Base-by-base conservation (phyloP, 306 rosid species). In the Vigna hirtella region DNA sequence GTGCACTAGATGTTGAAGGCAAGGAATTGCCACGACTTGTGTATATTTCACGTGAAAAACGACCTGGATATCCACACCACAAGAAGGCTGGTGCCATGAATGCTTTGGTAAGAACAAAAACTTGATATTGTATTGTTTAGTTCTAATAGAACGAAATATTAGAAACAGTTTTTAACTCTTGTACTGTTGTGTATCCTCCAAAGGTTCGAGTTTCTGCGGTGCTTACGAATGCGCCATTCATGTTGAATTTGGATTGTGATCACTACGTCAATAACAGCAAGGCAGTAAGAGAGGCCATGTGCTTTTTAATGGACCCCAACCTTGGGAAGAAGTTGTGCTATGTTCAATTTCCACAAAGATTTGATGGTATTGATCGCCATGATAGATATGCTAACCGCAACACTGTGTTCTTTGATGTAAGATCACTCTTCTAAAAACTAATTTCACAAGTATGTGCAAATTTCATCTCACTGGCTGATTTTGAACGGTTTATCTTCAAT, bases 71-170 rank as follows among this genome's bases (percentile, higher is more conserved):
- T 51, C 96, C 92, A 55, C 97, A 94, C 51, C 93, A 94, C 89
- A 94, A 94, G 83, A 94, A 94, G 85, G 97, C 98, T 0, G 97
- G 98, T 9, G 97, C 98, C 85, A 94, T 94, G 97, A 94, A 94
- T 67, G 97, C 98, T 18, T 79, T 89, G 76, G 98, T 90, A 68
- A 74, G 91, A 62, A 74, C 16, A 24, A n/a, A 51, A 59, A 26
- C 71, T 45, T 52, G 58, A 56, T 56, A 9, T 59, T 80, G 45
- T 62, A 49, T 47, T 68, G 53, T 42, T 64, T 42, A 34, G 17
- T 72, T 75, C 51, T 20, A 50, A 10, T 53, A 66, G 17, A 56
- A 51, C 24, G 30, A 17, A 22, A 22, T 76, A 42, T 53, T 28
- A 17, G 40, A 67, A 56, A 57, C 66, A 0, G 57, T 34, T 34